phyloP scores from a whole-genome alignment of 1,284 basidiomycete genomes.

The Austroboletus niveus region DNA sequence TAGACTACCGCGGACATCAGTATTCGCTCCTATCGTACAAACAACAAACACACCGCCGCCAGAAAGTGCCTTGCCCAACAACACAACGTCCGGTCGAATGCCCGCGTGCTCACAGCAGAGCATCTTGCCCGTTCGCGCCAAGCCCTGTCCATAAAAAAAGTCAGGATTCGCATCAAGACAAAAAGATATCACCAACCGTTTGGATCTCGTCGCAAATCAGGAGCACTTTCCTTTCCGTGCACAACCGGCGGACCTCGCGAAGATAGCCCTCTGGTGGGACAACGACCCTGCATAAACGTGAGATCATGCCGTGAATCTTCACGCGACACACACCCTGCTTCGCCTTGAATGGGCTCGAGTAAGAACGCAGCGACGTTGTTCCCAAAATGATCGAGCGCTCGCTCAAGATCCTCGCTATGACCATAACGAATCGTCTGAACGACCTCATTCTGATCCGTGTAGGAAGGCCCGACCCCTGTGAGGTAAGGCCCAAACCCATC shows the following conservation, averaged over 20 bases:
- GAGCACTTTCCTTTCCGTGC: conserved; percentile 92
- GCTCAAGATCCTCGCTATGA: conserved; percentile 77
- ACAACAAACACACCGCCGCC: conserved; percentile 68
- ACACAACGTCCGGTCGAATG: conserved; percentile 89
- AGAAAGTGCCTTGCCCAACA: conserved; percentile 94
- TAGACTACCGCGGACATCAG: conserved; percentile 58
- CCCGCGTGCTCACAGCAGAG: conserved; percentile 87
- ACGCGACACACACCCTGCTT: conserved; percentile 78
- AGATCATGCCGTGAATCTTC: no score
- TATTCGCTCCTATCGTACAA: no score
- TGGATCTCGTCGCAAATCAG: conserved; percentile 99
- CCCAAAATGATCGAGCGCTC: conserved; percentile 81
- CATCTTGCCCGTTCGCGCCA: conserved; percentile 85
- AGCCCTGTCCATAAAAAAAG: conserved; percentile 47
- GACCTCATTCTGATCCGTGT: conserved; percentile 48
- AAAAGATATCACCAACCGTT: conserved; percentile 53
- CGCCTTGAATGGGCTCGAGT: conserved; percentile 97
- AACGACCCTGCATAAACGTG: conserved; percentile 56
- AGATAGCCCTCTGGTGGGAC: conserved; percentile 93
- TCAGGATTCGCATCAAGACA: conserved; percentile 1
- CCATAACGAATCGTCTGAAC: conserved; percentile 76
- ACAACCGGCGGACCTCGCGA: conserved; percentile 72
- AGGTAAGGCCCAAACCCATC: conserved; percentile 91
- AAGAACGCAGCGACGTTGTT: conserved; percentile 90
- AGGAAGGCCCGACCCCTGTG: conserved; percentile 80